Evolutionary conservation across 108 stramenopile genomes (phyloP).

Genomic region (Fragilariopsis cylindrus): DNA sequence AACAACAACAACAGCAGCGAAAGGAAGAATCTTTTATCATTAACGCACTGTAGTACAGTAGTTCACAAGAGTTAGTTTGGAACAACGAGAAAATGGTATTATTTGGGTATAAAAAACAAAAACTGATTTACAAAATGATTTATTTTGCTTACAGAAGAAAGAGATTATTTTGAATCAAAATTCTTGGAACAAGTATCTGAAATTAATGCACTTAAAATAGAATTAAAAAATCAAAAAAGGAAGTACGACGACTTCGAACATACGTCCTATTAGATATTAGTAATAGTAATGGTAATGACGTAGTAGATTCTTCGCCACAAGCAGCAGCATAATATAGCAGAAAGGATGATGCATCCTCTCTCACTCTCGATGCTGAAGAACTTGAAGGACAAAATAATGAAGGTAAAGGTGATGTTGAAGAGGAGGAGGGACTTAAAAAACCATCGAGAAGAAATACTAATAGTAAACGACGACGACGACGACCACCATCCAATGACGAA

Average conservation of each 20-base stretch:
- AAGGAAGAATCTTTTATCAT: no score
- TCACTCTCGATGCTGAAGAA: constrained; percentile 15
- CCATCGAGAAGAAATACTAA: neutral
- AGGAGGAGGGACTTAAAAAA: neutral
- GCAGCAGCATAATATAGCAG: neutral
- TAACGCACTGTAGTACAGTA: no score
- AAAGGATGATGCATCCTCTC: constrained; percentile 17
- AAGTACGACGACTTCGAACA: constrained; percentile 27
- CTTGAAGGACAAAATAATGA: constrained; percentile 18
- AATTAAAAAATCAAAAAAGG: constrained; percentile 37
- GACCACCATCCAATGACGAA: neutral
- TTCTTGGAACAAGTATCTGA: constrained; percentile 48
- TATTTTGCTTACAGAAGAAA: constrained; percentile 53
- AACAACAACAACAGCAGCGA: no score
- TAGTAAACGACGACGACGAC: neutral
- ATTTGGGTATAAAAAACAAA: constrained; percentile 6
- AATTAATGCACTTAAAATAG: constrained; percentile 31
- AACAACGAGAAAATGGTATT: neutral
- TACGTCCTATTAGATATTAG: neutral
- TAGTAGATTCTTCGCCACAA: constrained; percentile 2
- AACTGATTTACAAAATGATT: constrained; percentile 36
- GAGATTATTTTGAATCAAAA: constrained; percentile 46
- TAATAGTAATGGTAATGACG: neutral
- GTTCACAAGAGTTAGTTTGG: no score
- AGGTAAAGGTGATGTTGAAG: constrained; percentile 2